A percentile compares a stretch with the other conserved stretches of the same genome.
Conservation (phyloP, 805 yeast genomes). For the Metschnikowia baotianmanensis region DNA sequence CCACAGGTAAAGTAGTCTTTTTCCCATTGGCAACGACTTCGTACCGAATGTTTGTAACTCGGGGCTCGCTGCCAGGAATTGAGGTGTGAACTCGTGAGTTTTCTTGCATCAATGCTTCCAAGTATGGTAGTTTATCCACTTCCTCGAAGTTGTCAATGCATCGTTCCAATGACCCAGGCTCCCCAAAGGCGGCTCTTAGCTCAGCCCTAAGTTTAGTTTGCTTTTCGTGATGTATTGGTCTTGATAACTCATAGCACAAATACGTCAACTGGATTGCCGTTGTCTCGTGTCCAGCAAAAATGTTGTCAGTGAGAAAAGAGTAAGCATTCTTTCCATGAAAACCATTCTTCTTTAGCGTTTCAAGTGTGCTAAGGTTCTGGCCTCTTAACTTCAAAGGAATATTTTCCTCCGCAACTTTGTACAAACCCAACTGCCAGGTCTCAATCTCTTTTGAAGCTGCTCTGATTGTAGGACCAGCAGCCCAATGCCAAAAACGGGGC, state of each 20-base stretch:
- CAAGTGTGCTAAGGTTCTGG: slow-evolving; percentile 32
- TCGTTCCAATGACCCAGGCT: slow-evolving; percentile 20
- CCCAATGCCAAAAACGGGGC: slow-evolving; percentile 53
- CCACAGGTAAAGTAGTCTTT: slow-evolving; percentile 42
- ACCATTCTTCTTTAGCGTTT: slow-evolving; percentile 33
- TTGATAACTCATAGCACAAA: slow-evolving; percentile 56
- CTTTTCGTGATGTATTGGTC: slow-evolving; percentile 42
- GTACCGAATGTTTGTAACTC: slow-evolving; percentile 40
- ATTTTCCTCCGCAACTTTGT: slow-evolving; percentile 33
- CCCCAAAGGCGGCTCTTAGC: slow-evolving; percentile 35
- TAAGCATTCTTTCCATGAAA: slow-evolving; percentile 34
- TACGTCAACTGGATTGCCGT: slow-evolving; percentile 47
- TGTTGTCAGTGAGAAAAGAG: slow-evolving; percentile 52
- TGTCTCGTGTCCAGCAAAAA: slow-evolving; percentile 78
- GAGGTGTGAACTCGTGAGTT: slow-evolving; percentile 62
- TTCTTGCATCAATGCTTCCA: slow-evolving; percentile 64
- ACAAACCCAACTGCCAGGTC: slow-evolving; percentile 45
- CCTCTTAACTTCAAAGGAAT: slow-evolving; percentile 20
- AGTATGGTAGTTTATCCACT: slow-evolving; percentile 53
- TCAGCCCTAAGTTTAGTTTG: slow-evolving; percentile 52
- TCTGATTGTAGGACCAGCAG: slow-evolving; percentile 40
- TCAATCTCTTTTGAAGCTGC: slow-evolving; percentile 40
- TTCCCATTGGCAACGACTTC: slow-evolving; percentile 14
- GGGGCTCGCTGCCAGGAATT: slow-evolving; percentile 72
- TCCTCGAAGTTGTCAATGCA: slow-evolving; percentile 32